Base-by-base conservation (phyloP, 2,329 filamentous ascomycete genomes). In the Fusarium sp. region DNA sequence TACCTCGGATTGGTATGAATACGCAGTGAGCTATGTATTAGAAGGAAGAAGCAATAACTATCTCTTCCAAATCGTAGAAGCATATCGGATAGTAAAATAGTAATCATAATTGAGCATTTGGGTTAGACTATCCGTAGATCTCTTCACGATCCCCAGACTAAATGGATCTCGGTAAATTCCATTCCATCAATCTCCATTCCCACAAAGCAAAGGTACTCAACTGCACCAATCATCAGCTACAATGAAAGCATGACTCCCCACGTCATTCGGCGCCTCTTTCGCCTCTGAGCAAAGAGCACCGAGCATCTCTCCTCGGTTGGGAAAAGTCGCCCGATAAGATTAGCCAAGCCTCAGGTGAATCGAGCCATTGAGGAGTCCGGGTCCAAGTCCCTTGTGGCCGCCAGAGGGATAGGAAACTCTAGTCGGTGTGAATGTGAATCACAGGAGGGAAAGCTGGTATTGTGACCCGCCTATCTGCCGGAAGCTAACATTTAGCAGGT, bases 261-360 rank as follows among this genome's bases (percentile, higher is more conserved):
- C 70, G 71, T 70, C 71, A 72, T 70, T 42, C 54, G 30, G 49
- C 65, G 49, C 62, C 32, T 44, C 52, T 25, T 54, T 67, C 42
- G 32, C 37, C 56, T 54, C 47, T 44, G 54, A 54, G 16, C 27
- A 67, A 57, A 55, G 24, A 16, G 56, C 54, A 65, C 60, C 32
- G 45, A 53, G 57, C 46, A 52, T 47, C 52, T 47, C 64, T 52
- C 45, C 67, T 71, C 46, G 40, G 45, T 71, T 61, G 34, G 67
- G 59, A 54, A 71, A 55, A 29, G 14, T 25, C 32, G 29, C 40
- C 47, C 47, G 52, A 61, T 44, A 18, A 58, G 47, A 63, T 53
- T 34, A 27, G 49, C 14, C 57, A 51, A 45, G 61, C 49, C 51
- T 51, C 34, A 29, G 34, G 6, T 18, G 47, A 40, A 42, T 54